Percentiles rank a stretch among this genome's conserved stretches.
phyloP scores from a whole-genome alignment of 768 basidiomycete species.

The Cyclocybe aegerita region DNA sequence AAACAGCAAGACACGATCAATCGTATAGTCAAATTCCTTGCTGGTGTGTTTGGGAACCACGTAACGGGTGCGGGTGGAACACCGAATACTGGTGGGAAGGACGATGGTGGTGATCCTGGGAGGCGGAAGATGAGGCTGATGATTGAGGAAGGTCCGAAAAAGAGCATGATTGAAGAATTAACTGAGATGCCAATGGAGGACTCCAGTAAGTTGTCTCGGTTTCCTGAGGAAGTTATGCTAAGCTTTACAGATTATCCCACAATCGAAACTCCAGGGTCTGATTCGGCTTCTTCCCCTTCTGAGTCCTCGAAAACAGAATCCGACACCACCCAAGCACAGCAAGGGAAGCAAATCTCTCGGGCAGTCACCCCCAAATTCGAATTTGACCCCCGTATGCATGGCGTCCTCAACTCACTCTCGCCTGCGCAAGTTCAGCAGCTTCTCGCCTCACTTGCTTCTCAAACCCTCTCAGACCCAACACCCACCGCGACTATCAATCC shows the following conservation, averaged over 20 bases:
- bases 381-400: conserved; percentile 47
- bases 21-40: conserved; percentile 91
- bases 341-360: conserved; percentile 17
- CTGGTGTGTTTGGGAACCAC: conserved; percentile 79
- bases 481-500: conserved; percentile 18
- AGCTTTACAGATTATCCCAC: conserved; percentile 37
- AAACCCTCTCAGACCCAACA: conserved; percentile 28
- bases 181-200: conserved; percentile 19
- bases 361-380: conserved; percentile 26
- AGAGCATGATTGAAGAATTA: conserved; percentile 28
- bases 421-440: conserved; percentile 61
- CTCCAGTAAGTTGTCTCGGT: conserved; percentile 12
- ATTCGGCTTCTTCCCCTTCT: conserved; percentile 34
- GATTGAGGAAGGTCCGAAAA: conserved; percentile 54
- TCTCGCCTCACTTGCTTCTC: conserved; percentile 41
- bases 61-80: conserved; percentile 31
- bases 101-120: conserved; percentile 24
- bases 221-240: background rate
- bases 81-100: conserved; percentile 21
- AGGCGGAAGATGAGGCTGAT: conserved; percentile 45
- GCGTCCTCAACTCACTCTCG: conserved; percentile 51
- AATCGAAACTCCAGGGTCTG: conserved; percentile 45
- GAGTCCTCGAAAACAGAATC: conserved; percentile 20
- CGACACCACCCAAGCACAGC: conserved; percentile 21
- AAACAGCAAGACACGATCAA: conserved; percentile 97